Base-by-base conservation (phyloP, 2,329 filamentous ascomycete species). In the Alternaria angustiovoidea region DNA sequence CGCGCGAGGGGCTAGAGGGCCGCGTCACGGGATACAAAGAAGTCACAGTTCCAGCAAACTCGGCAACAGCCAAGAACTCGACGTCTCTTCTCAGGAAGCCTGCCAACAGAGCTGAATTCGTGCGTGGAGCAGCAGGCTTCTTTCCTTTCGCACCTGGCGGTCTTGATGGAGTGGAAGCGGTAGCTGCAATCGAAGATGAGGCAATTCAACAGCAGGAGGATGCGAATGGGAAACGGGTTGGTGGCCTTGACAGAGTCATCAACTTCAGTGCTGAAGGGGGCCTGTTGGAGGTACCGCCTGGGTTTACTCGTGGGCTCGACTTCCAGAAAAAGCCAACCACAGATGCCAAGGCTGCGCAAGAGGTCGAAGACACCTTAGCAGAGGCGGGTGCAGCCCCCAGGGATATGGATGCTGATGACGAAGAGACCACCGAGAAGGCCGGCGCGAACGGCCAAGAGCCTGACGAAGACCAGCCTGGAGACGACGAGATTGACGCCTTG, bases 101-200 rank as follows among this genome's bases (percentile, higher is more conserved):
- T 4, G 94, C 92, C 14, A 89, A 88, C 58, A 87, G 92, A 63
- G 92, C 92, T 30, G 94, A 98, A 51, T 97, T 98, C 78, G 94
- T 98, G 12, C 87, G 94, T 62, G 95, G 95, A 14, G 94, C 91
- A 36, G 93, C 94, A 7, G 94, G 94, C 0, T 97, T 96, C 81
- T 96, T 97, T 61, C 94, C 94, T 0, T 97, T 98, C 79, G 90
- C 93, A 0, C 94, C 94, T 0, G 94, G 94, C 56, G 95, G 95
- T 1, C 80, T 98, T 14, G 94, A 97, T 62, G 88, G 89, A 2
- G 90, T 97, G 22, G 92, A 96, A 76, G 91, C 92, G 2, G 89
- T 93, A 9, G 93, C 94, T 28, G 92, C 91, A 5, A 84, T 93
- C 53, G 94, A 97, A 75, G 91, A 93, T 49, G 89, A 94, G 71